These are phyloP conservation scores for Rhizopogon roseolus DNA, from an alignment of 768 basidiomycete species.

Conservation along the genomic window DNA sequence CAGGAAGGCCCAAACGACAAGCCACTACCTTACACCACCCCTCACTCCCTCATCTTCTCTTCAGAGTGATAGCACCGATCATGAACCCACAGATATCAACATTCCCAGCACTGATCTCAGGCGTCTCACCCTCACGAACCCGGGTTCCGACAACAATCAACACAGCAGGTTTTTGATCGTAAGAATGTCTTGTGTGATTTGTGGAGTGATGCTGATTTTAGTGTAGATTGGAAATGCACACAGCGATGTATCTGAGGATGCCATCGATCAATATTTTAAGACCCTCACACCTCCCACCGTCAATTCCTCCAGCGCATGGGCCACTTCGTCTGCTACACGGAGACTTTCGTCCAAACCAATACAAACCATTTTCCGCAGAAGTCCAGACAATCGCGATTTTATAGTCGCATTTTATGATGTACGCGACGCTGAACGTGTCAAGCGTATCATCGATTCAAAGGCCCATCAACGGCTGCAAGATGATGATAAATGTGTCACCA, in stretches of 20 bases:
- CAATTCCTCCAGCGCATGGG: background rate
- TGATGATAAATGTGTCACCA: slow-evolving; percentile 8
- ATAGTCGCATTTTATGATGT: slow-evolving; percentile 61
- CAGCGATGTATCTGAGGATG: slow-evolving; percentile 23
- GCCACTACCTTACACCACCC: slow-evolving; percentile 57
- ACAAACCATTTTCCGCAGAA: slow-evolving; percentile 53
- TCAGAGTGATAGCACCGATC: slow-evolving; percentile 31
- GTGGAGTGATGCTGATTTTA: slow-evolving; percentile 8
- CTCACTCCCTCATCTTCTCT: slow-evolving; percentile 64
- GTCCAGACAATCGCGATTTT: slow-evolving; percentile 45
- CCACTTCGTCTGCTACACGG: background rate
- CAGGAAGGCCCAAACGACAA: slow-evolving; percentile 13
- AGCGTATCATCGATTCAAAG: slow-evolving; percentile 31
- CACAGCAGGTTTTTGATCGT: slow-evolving; percentile 31
- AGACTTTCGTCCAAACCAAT: slow-evolving; percentile 26
- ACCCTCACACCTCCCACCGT: slow-evolving; percentile 17
- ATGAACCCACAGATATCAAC: slow-evolving; percentile 25
- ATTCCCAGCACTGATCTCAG: slow-evolving; percentile 15
- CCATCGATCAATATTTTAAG: slow-evolving; percentile 25
- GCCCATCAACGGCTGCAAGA: slow-evolving; percentile 3
- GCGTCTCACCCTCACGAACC: slow-evolving; percentile 20
- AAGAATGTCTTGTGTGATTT: background rate
- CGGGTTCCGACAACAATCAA: slow-evolving; percentile 4
- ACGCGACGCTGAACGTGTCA: slow-evolving; percentile 47
- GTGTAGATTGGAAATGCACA: slow-evolving; percentile 39